These are phyloP conservation scores for Pseudonitzschia pungens DNA, from an alignment of 108 stramenopile genomes.

Conservation along the genomic window DNA sequence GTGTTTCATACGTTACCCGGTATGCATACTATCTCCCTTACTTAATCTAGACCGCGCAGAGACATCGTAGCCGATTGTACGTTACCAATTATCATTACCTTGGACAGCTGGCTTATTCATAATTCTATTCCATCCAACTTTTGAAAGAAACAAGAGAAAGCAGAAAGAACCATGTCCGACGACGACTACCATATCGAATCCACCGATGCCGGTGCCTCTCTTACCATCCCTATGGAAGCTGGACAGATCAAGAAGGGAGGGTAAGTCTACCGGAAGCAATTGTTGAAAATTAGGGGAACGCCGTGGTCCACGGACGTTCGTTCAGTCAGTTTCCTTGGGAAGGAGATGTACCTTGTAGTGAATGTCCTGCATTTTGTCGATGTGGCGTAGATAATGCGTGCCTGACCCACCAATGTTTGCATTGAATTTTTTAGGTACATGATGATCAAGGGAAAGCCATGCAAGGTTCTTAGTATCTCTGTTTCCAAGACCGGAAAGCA, in stretches of 20 bases:
- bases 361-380: too few species aligned
- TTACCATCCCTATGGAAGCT: constrained; percentile 92
- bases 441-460: constrained; percentile 98
- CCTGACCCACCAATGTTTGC: too few species aligned
- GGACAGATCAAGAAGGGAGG: constrained; percentile 95
- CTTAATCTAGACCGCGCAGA: not conserved
- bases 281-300: too few species aligned
- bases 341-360: too few species aligned
- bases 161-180: constrained; percentile 68
- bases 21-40: not conserved
- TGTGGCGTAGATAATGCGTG: too few species aligned
- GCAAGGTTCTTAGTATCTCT: constrained; percentile 98
- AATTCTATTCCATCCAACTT: not conserved
- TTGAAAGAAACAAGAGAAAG: not conserved
- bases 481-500: constrained; percentile 99
- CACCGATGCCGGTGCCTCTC: constrained; percentile 91
- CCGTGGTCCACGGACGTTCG: too few species aligned
- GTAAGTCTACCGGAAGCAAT: constrained; percentile 43
- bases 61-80: constrained; percentile 1
- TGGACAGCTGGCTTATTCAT: not conserved
- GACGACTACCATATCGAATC: constrained; percentile 84
- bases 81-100: not conserved
- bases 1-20: too few species aligned
- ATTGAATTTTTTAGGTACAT: constrained; percentile 59
- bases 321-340: too few species aligned